phyloP scores from a whole-genome alignment of 1,139 yeast genomes.

The Kodamaea ohmeri region DNA sequence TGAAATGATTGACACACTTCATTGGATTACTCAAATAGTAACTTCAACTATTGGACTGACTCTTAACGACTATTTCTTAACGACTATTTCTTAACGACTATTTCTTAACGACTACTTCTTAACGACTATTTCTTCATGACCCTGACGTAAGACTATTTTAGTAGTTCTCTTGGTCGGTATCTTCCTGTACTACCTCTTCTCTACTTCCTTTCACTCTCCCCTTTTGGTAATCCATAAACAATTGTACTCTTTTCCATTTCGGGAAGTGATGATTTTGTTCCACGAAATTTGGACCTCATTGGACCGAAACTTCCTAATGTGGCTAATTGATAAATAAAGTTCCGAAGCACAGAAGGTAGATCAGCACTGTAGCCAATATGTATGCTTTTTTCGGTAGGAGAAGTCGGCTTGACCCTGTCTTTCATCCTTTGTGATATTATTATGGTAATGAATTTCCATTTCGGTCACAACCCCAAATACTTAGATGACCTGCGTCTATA shows the following conservation, averaged over 20 bases:
- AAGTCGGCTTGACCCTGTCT: not conserved
- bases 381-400: not conserved
- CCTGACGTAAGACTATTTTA: too few species aligned
- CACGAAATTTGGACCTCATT: not conserved
- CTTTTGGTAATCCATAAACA: slow-evolving; percentile 1
- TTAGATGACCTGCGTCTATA: not conserved
- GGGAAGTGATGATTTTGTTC: slow-evolving; percentile 3
- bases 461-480: not conserved
- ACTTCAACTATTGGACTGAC: too few species aligned
- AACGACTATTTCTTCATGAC: too few species aligned
- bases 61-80: too few species aligned
- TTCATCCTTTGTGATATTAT: slow-evolving; percentile 1
- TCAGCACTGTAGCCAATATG: not conserved
- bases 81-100: too few species aligned
- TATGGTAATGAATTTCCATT: slow-evolving; percentile 1
- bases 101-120: too few species aligned
- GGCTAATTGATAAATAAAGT: not conserved
- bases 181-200: too few species aligned
- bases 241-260: not conserved
- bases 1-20: too few species aligned
- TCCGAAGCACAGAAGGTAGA: not conserved
- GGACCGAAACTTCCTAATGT: not conserved
- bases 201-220: not conserved
- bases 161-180: too few species aligned
- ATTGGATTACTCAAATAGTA: too few species aligned